Evolutionary conservation across 768 basidiomycete genomes (phyloP), one percentile per base, ranked within the genome.

Genomic region (Boletus tylopilopsis): DNA sequence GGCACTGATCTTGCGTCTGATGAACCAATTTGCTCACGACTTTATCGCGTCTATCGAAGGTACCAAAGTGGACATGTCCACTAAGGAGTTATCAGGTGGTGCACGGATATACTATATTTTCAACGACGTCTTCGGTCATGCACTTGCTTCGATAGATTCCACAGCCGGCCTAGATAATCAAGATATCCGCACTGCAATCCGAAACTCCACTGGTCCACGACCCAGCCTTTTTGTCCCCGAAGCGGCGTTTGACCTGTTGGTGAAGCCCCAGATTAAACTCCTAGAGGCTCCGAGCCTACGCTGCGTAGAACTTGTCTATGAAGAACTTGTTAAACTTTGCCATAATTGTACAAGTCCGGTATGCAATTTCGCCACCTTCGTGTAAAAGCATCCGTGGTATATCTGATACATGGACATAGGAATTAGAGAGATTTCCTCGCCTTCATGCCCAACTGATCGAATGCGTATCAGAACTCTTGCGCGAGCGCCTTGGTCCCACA

Each of bases 31-130:
- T 60, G 94, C 94, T 2, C 84, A 91, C 42, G 96, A 99, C 72
- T 99, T 97, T 55, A 80, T 98, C 45, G 87, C 94, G 0, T 95
- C 94, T 13, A 96, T 99, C 59, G 96, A 99, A 58, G 96, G 96
- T 47, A 97, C 94, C 13, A 92, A 92, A 48, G 80, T 95, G 33
- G 91, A 96, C 54, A 89, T 98, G 60, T 95, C 93, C 2, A 99
- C 96, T 1, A 99, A 99, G 66, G 96, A 99, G 66, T 83, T 99
- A 15, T 97, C 90, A 6, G 96, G 96, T 35, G 96, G 96, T 39
- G 96, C 96, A 21, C 82, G 96, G 46, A 93, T 99, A 70, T 98
- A 98, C 71, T 98, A 98, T 73, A 98, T 99, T 66, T 99, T 99
- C 80, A 93, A 98, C 66, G 96, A 98, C 62, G 82, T 98, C 45